Evolutionary conservation across 1,284 basidiomycete genomes (phyloP), one percentile per base, ranked within the genome.

Genomic region (Puccinia coronata): DNA sequence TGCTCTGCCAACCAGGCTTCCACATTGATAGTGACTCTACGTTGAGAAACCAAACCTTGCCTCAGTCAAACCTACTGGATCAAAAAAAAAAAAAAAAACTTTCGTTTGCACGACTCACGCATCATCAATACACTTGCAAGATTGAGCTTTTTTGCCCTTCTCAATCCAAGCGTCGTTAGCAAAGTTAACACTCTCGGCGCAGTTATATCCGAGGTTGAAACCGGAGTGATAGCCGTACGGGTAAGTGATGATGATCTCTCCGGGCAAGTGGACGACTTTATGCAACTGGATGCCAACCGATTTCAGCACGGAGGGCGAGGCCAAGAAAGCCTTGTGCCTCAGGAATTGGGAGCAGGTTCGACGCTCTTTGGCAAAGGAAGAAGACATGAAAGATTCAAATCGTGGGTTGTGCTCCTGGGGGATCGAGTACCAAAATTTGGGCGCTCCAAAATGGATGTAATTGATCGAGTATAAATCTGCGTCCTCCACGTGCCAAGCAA

Each of bases 391-490:
- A 53, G 90, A 88, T 86, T 97, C 95, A 61, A 97, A 89, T 16
- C 91, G 90, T 28, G 88, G 87, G 5, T 93, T 92, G 83, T 92
- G 90, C 43, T 89, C 91, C 86, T 98, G 96, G 11, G 96, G 96
- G 43, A 98, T 90, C 0, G 95, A 92, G 86, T 99, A 99, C 96
- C 97, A 99, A 85, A 93, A 89, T 85, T 90, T 99, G 0, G 95
- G 96, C 0, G 96, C 96, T 2, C 96, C 96, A 85, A 98, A 99
- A 87, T 99, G 96, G 82, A 99, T 95, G 86, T 97, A 98, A 87
- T 98, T 99, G 88, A 99, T 99, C 79, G 94, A 96, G 87, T 96
- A 97, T 2, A 99, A 89, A 86, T 98, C 96, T 28, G 83, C 84
- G 74, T 90, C 90, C 84, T 99, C 96, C 69, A 99, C 96, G 84